These are phyloP conservation scores for Picea glauca DNA, from an alignment of 75 land plant genomes.

Conservation along the genomic window DNA sequence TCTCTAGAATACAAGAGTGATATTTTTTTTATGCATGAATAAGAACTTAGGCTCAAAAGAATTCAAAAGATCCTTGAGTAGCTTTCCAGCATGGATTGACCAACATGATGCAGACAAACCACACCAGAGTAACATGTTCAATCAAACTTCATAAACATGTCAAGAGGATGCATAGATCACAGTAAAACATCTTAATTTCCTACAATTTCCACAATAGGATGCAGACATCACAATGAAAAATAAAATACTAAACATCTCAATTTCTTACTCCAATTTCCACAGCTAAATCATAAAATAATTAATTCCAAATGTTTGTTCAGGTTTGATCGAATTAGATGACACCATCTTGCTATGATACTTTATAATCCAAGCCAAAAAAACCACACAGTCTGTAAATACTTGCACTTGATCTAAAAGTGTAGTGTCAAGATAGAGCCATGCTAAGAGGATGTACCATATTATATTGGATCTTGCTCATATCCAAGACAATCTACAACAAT, in stretches of 20 bases:
- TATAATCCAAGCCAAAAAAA: too few relatives aligned
- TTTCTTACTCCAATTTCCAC: neutral
- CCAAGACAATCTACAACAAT: too few relatives aligned
- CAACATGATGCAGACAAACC: conserved; percentile 73
- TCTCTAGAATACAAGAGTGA: neutral
- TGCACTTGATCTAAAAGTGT: too few relatives aligned
- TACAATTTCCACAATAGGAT: neutral
- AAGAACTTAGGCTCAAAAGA: too few relatives aligned
- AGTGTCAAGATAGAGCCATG: too few relatives aligned
- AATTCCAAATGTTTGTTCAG: neutral
- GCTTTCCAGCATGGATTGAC: conserved; percentile 91
- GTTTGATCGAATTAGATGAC: neutral
- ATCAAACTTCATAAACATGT: neutral
- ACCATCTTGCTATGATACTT: neutral
- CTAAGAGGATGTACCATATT: too few relatives aligned
- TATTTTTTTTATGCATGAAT: neutral
- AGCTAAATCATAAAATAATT: neutral
- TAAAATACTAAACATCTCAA: too few relatives aligned
- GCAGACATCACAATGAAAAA: neutral
- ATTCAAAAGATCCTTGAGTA: conserved; percentile 75
- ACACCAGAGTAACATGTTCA: neutral
- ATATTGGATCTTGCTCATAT: too few relatives aligned
- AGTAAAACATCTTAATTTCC: neutral
- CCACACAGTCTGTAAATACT: too few relatives aligned
- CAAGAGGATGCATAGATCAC: neutral